These are phyloP conservation scores for Colletotrichum horii DNA, from an alignment of 2,329 filamentous ascomycete genomes.

Conservation along the genomic window DNA sequence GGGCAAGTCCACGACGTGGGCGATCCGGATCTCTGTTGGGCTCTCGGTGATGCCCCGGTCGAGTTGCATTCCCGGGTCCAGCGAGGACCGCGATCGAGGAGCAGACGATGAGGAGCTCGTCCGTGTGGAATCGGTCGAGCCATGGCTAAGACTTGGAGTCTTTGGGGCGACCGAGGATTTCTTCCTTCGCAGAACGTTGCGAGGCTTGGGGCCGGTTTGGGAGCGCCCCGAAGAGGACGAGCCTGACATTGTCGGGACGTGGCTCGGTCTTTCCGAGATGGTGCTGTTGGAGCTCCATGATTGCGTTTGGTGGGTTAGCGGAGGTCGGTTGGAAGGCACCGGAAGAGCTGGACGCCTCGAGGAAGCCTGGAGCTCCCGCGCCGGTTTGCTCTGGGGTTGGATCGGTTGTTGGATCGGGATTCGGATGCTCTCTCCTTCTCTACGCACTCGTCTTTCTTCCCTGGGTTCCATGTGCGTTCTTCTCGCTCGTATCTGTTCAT, in stretches of 20 bases:
- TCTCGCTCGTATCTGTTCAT: slow-evolving; percentile 37
- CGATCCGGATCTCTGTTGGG: slow-evolving; percentile 46
- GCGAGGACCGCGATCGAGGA: slow-evolving; percentile 39
- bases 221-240: slow-evolving; percentile 39
- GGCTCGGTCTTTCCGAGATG: slow-evolving; percentile 35
- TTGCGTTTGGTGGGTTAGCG: slow-evolving; percentile 46
- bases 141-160: slow-evolving; percentile 33
- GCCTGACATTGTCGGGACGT: slow-evolving; percentile 35
- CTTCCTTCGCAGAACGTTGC: slow-evolving; percentile 55
- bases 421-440: slow-evolving; percentile 13
- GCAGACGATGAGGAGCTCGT: slow-evolving; percentile 49
- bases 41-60: slow-evolving; percentile 49
- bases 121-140: slow-evolving; percentile 40
- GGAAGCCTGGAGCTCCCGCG: slow-evolving; percentile 40
- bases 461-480: slow-evolving; percentile 24
- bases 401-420: background rate
- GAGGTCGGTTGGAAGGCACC: slow-evolving; percentile 34
- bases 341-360: slow-evolving; percentile 31
- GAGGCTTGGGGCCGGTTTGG: slow-evolving; percentile 35
- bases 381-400: slow-evolving; percentile 29
- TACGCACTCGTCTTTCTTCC: slow-evolving; percentile 9
- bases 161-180: slow-evolving; percentile 51
- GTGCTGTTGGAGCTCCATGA: slow-evolving; percentile 44
- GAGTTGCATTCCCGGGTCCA: slow-evolving; percentile 40
- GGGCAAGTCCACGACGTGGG: slow-evolving; percentile 46